Percentiles rank a stretch among this genome's conserved stretches.
Conservation (phyloP, 2,329 filamentous ascomycete genomes). For the Botrytis fabae region DNA sequence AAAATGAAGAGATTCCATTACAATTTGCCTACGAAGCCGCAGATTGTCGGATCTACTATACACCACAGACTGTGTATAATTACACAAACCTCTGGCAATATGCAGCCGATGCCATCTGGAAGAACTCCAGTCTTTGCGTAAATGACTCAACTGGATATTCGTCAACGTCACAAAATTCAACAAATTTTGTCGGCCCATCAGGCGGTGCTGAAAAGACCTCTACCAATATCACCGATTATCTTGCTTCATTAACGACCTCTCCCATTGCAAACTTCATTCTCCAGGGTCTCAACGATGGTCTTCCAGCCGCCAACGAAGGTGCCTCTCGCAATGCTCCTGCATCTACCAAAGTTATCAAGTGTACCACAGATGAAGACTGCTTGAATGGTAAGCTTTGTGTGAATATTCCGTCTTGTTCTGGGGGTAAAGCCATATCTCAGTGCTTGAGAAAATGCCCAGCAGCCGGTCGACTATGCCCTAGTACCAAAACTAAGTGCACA, state of each 20-base stretch:
- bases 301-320: background rate
- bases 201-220: background rate
- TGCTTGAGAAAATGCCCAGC: slow-evolving; percentile 10
- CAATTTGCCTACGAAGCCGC: slow-evolving; percentile 64
- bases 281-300: slow-evolving; percentile 12
- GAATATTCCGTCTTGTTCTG: background rate
- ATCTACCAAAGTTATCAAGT: slow-evolving; percentile 10
- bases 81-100: slow-evolving; percentile 52
- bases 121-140: slow-evolving; percentile 41
- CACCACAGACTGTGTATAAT: slow-evolving; percentile 52
- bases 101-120: slow-evolving; percentile 45
- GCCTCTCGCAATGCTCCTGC: slow-evolving; percentile 3
- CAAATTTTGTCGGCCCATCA: slow-evolving; percentile 8
- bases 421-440: background rate
- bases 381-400: slow-evolving; percentile 13
- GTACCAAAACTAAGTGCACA: background rate
- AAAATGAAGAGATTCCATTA: slow-evolving; percentile 44
- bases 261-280: slow-evolving; percentile 20
- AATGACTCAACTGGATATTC: slow-evolving; percentile 29
- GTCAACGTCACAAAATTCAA: background rate
- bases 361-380: background rate
- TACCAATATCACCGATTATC: slow-evolving; percentile 19
- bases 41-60: slow-evolving; percentile 61
- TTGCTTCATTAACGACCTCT: slow-evolving; percentile 13
- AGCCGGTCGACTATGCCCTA: background rate